Base-by-base conservation (phyloP, 805 yeast species). In the Zygosaccharomyces pseudorouxii region DNA sequence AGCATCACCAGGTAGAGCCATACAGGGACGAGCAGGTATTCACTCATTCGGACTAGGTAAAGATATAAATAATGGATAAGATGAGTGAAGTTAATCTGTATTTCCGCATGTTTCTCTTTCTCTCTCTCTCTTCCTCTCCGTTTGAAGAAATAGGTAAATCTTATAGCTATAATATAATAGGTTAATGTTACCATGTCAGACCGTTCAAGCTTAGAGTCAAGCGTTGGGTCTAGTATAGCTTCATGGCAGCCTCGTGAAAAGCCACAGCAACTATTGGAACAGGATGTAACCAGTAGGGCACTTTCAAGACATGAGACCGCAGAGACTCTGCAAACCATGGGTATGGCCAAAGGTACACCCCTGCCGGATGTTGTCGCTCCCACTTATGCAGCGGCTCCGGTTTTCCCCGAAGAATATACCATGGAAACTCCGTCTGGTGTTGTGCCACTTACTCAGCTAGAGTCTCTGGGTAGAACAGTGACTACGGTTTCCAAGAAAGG, bases 341-440 rank as follows among this genome's bases (percentile, higher is more conserved):
- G 93, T 49, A 58, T 86, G 12, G 71, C 79, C 5, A 66, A 75
- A n/a, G 72, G 69, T 3, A 71, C 78, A 0, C 81, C 86, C 4
- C 60, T 71, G 23, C 76, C 80, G 0, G 87, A 80, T 55, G 68
- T 81, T 35, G 76, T 77, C 55, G 76, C 80, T 39, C 85, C 87
- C 58, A 71, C 64, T 42, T 69, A 62, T 33, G 73, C 78, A 20
- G 76, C 74, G 51, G 76, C 77, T 53, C 86, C 92, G 12, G 83
- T 89, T 30, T 89, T 89, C 74, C 97, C 97, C 7, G 97, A 89
- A 72, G 96, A 89, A 64, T 89, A 87, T 65, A 85, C 89, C 5
- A 55, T 89, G 66, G 97, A 89, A 71, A 89, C 97, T 0, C 76
- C 77, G 46, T 87, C 96, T 5, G 97, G 97, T 54, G 72, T 89